phyloP scores from a whole-genome alignment of 768 basidiomycete genomes.

The Trametes cubensis region DNA sequence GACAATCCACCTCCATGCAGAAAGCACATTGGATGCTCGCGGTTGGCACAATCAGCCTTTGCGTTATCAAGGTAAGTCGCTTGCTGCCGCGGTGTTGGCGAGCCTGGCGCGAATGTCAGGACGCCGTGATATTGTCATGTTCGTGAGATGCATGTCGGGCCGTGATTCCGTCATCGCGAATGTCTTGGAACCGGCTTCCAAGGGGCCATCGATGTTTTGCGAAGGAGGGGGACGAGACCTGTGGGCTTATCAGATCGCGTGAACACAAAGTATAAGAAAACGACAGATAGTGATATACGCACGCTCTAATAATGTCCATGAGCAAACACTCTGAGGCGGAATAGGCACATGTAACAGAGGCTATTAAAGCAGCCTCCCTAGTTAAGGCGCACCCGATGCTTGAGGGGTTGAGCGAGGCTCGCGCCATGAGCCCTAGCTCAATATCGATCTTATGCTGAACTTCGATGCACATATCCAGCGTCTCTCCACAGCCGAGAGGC shows the following conservation, averaged over 20 bases:
- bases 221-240: background rate
- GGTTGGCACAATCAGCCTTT: background rate
- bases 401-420: too few species aligned
- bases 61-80: slow-evolving; percentile 1
- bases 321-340: too few species aligned
- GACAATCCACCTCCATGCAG: slow-evolving; percentile 1
- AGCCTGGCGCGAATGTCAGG: background rate
- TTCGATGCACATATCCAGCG: too few species aligned
- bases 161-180: slow-evolving; percentile 9
- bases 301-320: background rate
- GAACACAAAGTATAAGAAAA: background rate
- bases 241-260: slow-evolving; percentile 10
- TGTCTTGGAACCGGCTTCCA: background rate
- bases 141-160: background rate
- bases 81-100: background rate
- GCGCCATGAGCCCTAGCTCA: too few species aligned
- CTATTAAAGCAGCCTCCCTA: too few species aligned
- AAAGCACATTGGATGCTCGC: background rate
- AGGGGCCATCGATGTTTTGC: slow-evolving; percentile 13
- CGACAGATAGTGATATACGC: background rate
- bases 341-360: too few species aligned
- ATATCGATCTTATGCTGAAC: too few species aligned
- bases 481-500: too few species aligned
- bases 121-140: background rate
- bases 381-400: too few species aligned